These are phyloP conservation scores for Rosa persica DNA, from an alignment of 306 rosid species.

Conservation along the genomic window DNA sequence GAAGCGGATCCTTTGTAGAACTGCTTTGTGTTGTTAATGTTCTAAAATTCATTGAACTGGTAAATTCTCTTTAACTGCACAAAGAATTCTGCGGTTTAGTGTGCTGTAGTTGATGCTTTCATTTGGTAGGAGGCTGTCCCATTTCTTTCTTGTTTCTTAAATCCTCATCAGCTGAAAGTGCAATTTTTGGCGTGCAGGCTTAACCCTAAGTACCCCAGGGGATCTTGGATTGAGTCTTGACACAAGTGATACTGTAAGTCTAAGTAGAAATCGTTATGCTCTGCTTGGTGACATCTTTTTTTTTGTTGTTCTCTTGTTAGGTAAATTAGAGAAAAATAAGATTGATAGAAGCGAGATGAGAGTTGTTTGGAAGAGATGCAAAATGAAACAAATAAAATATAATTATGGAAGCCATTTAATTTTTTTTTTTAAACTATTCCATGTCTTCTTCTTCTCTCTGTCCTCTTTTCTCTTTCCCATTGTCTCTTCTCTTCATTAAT, in stretches of 20 bases:
- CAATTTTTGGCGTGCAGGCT: slow-evolving; percentile 56
- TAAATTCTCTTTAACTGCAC: neutral
- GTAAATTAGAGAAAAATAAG: neutral
- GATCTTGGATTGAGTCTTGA: slow-evolving; percentile 95
- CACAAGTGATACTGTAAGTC: slow-evolving; percentile 91
- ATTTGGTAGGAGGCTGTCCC: neutral
- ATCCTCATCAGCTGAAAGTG: neutral
- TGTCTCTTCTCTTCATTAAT: neutral
- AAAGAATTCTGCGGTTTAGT: neutral
- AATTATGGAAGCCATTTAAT: neutral
- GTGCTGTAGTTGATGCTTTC: neutral
- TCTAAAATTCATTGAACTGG: neutral
- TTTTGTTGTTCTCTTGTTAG: neutral
- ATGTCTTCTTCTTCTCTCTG: neutral
- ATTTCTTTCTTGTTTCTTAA: neutral
- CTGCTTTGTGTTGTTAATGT: neutral
- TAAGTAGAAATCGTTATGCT: slow-evolving; percentile 15
- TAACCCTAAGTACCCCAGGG: slow-evolving; percentile 84
- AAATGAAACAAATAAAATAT: neutral
- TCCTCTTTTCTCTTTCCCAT: neutral
- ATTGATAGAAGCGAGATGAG: neutral
- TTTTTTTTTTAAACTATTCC: neutral
- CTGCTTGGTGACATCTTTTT: neutral
- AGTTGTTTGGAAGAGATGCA: neutral
- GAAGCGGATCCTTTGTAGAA: neutral